Conservation (phyloP, 495 filamentous ascomycete species). For the Penicillium atrosanguineum region DNA sequence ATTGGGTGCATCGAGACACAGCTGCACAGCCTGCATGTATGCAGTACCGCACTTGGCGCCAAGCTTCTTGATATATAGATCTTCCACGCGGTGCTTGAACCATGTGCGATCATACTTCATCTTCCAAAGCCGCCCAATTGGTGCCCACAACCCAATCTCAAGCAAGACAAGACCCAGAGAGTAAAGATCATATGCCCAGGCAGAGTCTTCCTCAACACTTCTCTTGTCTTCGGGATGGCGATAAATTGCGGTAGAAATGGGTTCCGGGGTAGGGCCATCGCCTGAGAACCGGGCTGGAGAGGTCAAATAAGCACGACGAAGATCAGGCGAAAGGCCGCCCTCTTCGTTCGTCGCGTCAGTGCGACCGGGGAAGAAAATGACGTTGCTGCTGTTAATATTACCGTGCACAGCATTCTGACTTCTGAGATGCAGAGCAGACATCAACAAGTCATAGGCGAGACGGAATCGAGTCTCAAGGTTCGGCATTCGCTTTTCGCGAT, state of each 20-base stretch:
- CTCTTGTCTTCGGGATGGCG: constrained; percentile 74
- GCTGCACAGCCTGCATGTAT: constrained; percentile 78
- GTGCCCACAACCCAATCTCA: constrained; percentile 88
- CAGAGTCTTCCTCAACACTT: constrained; percentile 48
- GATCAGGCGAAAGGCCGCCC: constrained; percentile 47
- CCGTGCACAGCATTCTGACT: constrained; percentile 74
- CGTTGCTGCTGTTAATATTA: constrained; percentile 75
- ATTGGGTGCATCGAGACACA: constrained; percentile 75
- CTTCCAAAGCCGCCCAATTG: constrained; percentile 66
- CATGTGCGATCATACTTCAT: constrained; percentile 60
- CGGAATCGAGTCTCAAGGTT: constrained; percentile 79
- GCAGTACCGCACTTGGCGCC: constrained; percentile 70
- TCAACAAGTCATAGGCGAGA: constrained; percentile 74
- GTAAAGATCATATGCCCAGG: constrained; percentile 75
- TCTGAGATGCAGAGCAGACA: constrained; percentile 73
- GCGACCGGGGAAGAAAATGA: constrained; percentile 68
- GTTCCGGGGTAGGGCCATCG: constrained; percentile 53
- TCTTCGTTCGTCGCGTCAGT: constrained; percentile 40
- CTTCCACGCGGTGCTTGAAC: constrained; percentile 62
- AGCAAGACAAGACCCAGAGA: constrained; percentile 79
- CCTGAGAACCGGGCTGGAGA: constrained; percentile 79
- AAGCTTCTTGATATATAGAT: constrained; percentile 61
- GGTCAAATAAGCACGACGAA: constrained; percentile 73
- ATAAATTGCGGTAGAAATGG: constrained; percentile 62
- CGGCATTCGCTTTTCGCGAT: constrained; percentile 42